A percentile compares a stretch with the other conserved stretches of the same genome.
These are phyloP conservation scores for Picochlorum sp. DNA, from an alignment of 139 green algal genomes.

Conservation along the genomic window DNA sequence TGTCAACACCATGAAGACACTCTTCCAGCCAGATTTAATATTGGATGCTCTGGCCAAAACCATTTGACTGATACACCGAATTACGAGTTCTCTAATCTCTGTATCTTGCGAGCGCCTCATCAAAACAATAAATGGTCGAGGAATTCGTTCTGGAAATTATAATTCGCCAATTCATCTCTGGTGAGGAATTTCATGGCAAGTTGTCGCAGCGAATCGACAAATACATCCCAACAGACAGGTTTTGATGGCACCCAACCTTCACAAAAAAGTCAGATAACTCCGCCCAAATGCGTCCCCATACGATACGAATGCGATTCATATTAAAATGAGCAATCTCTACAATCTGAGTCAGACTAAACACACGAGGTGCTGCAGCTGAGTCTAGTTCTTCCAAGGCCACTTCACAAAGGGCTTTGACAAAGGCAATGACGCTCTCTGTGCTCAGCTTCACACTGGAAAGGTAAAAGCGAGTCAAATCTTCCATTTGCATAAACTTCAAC, in stretches of 20 bases:
- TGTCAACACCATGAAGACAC: slow-evolving; percentile 99
- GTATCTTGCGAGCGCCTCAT: slow-evolving; percentile 75
- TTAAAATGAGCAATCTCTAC: slow-evolving; percentile 98
- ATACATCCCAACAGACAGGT: slow-evolving; percentile 60
- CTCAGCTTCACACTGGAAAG: slow-evolving; percentile 32
- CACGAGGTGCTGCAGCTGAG: slow-evolving; percentile 48
- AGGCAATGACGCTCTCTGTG: slow-evolving; percentile 82
- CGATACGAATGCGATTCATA: slow-evolving; percentile 91
- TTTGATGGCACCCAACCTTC: slow-evolving; percentile 61
- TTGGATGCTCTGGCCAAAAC: slow-evolving; percentile 83
- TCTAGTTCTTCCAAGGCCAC: slow-evolving; percentile 59
- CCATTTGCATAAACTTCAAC: slow-evolving; percentile 43
- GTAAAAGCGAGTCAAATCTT: slow-evolving; percentile 62
- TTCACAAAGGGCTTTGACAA: slow-evolving; percentile 72
- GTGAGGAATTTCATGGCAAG: slow-evolving; percentile 90
- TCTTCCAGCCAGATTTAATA: slow-evolving; percentile 97
- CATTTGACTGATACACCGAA: slow-evolving; percentile 85
- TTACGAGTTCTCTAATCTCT: slow-evolving; percentile 96
- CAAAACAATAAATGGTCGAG: slow-evolving; percentile 95
- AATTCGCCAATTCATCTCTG: slow-evolving; percentile 96
- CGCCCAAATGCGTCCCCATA: slow-evolving; percentile 92
- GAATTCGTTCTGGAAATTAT: slow-evolving; percentile 99
- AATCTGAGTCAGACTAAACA: slow-evolving; percentile 91
- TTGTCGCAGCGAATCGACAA: slow-evolving; percentile 74
- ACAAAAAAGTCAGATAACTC: slow-evolving; percentile 93